Conservation (phyloP, 345 rosid genomes). For the Sonneratia caseolaris region DNA sequence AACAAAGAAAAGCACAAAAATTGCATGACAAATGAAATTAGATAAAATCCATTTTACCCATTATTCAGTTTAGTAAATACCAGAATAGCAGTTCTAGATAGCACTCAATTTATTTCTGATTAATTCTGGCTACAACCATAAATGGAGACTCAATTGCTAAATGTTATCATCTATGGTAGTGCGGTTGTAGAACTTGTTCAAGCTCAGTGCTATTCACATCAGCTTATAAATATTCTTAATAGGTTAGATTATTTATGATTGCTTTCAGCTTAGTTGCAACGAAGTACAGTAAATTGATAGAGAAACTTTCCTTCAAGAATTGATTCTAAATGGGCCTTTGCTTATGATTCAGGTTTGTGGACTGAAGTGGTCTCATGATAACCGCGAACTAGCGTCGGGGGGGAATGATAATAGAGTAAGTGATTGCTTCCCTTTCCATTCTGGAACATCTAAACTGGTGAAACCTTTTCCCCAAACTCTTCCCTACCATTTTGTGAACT, state of each 20-base stretch:
- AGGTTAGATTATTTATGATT: too few relatives aligned
- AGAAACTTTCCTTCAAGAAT: not conserved
- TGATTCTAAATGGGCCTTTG: not conserved
- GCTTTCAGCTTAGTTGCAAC: not conserved
- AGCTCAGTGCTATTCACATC: too few relatives aligned
- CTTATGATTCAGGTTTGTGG: constrained; percentile 68
- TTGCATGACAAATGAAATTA: not conserved
- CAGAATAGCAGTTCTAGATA: not conserved
- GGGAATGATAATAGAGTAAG: constrained; percentile 94
- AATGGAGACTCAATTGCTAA: not conserved
- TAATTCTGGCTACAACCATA: not conserved
- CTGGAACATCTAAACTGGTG: not conserved
- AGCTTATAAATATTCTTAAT: too few relatives aligned
- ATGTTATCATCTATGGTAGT: not conserved
- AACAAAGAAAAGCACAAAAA: not conserved
- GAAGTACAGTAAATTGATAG: not conserved
- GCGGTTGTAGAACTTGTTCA: not conserved
- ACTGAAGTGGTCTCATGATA: constrained; percentile 93
- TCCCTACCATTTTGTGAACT: not conserved
- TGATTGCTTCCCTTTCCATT: not conserved
- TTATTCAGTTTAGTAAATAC: not conserved
- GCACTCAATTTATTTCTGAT: not conserved
- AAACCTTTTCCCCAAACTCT: not conserved
- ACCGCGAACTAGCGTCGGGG: constrained; percentile 95
- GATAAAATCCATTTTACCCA: not conserved